phyloP scores from a whole-genome alignment of 1,284 basidiomycete species.

The Sanghuangporus baumii region DNA sequence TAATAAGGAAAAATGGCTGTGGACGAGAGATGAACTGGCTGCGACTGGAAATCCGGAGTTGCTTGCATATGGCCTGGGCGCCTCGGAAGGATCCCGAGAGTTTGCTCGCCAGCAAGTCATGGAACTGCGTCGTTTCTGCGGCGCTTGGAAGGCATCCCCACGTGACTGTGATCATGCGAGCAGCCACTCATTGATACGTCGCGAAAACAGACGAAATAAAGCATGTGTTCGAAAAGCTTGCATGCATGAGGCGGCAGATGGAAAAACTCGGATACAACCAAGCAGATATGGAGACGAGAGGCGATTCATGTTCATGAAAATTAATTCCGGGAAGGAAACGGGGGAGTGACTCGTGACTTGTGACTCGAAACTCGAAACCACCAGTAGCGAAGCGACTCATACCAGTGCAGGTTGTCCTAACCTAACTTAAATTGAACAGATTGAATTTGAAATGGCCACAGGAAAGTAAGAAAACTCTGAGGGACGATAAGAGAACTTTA shows the following conservation, averaged over 20 bases:
- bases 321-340: not conserved
- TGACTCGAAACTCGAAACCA: too few relatives aligned
- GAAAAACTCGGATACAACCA: not conserved
- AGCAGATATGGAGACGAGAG: not conserved
- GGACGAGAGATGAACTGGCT: not conserved
- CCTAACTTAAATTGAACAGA: not conserved
- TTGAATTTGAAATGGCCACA: not conserved
- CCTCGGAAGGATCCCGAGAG: not conserved
- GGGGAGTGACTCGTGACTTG: not conserved
- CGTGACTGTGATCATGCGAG: not conserved
- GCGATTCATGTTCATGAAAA: not conserved
- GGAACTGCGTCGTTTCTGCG: slow-evolving; percentile 3
- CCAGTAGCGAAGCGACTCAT: not conserved
- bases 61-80: not conserved
- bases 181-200: not conserved
- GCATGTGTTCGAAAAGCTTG: not conserved
- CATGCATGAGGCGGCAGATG: not conserved
- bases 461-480: not conserved
- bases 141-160: not conserved
- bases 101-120: not conserved
- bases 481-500: not conserved
- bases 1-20: not conserved
- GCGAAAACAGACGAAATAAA: not conserved
- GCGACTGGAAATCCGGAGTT: not conserved
- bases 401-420: not conserved